Evolutionary conservation across 176 grass and related monocot genomes (phyloP), one percentile per base, ranked within the genome.

Genomic region (Cymbopogon citratus): DNA sequence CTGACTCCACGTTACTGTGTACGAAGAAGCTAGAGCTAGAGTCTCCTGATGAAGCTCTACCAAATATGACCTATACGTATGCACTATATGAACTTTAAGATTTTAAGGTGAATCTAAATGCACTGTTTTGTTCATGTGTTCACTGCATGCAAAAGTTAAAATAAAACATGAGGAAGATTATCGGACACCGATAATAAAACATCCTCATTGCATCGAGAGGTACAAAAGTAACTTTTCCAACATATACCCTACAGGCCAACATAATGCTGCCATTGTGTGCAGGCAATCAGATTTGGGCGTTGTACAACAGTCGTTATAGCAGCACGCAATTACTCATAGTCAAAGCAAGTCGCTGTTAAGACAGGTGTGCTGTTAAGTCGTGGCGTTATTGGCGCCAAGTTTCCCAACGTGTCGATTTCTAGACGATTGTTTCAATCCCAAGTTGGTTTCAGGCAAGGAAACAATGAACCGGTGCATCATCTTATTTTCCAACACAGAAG

Each of bases 321-420:
- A 49, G 9, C 63, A 80, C 63, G 77, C 63, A 68, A 80, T 64
- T 65, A 63, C 26, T 63, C 63, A 24, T 56, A 46, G 76, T 74
- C 76, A 86, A 81, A 23, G 36, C 41, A 60, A 33, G 43, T 81
- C 77, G 45, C 52, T 81, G 63, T 80, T 76, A 64, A 35, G 41
- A 74, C 65, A 81, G 77, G 63, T 81, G 87, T 81, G 46, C 82
- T 44, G 49, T 68, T 76, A 75, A 76, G 25, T 16, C 43, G 63
- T 43, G 54, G 70, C 24, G 39, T 61, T 62, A 31, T 2, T 24
- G n/a, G 69, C 19, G 0, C 76, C 24, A 63, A 85, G 51, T 70
- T 85, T 69, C 43, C 13, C 51, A 4, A 89, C 76, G 71, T 89
- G 87, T 81, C 77, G 2, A 52, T 5, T 34, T 81, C 41, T 54